A percentile compares a stretch with the other conserved stretches of the same genome.
Conservation (phyloP, 225 moss, liverwort and hornwort genomes). For the Bryum argenteum region DNA sequence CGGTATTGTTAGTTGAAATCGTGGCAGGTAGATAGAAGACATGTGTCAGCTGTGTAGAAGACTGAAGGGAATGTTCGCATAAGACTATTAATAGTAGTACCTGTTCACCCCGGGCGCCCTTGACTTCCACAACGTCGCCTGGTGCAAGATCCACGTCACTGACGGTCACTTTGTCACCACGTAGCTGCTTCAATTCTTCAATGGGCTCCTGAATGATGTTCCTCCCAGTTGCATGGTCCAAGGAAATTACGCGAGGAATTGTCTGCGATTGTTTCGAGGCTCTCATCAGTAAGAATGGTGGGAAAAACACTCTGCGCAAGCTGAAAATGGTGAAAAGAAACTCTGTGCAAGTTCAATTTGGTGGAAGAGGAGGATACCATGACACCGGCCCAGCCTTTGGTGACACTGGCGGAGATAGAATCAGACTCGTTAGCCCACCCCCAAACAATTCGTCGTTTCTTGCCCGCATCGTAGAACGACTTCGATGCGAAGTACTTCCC, state of each 20-base stretch:
- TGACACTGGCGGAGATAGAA: slow-evolving; percentile 42
- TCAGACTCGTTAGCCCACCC: slow-evolving; percentile 74
- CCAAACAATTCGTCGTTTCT: slow-evolving; percentile 48
- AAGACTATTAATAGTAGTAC: background rate
- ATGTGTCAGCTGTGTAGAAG: too few relatives aligned
- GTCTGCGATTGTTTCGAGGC: slow-evolving; percentile 35
- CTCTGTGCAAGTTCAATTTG: too few relatives aligned
- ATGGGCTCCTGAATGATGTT: slow-evolving; percentile 62
- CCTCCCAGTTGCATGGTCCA: slow-evolving; percentile 41
- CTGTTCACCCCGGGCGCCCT: slow-evolving; percentile 43
- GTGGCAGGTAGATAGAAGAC: too few relatives aligned
- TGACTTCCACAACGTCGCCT: slow-evolving; percentile 49
- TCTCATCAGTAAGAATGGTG: too few relatives aligned
- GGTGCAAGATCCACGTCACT: slow-evolving; percentile 32
- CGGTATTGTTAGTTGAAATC: too few relatives aligned
- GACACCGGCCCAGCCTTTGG: slow-evolving; percentile 55
- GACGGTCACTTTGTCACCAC: slow-evolving; percentile 28
- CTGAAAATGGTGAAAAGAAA: too few relatives aligned
- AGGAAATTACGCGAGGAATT: slow-evolving; percentile 54
- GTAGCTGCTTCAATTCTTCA: slow-evolving; percentile 48
- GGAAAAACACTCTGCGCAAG: too few relatives aligned
- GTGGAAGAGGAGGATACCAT: background rate
- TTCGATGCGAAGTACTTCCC: slow-evolving; percentile 75
- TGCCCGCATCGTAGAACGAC: slow-evolving; percentile 51
- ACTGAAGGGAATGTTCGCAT: too few relatives aligned